phyloP scores from a whole-genome alignment of 306 rosid species.

The Leucaena leucocephala region DNA sequence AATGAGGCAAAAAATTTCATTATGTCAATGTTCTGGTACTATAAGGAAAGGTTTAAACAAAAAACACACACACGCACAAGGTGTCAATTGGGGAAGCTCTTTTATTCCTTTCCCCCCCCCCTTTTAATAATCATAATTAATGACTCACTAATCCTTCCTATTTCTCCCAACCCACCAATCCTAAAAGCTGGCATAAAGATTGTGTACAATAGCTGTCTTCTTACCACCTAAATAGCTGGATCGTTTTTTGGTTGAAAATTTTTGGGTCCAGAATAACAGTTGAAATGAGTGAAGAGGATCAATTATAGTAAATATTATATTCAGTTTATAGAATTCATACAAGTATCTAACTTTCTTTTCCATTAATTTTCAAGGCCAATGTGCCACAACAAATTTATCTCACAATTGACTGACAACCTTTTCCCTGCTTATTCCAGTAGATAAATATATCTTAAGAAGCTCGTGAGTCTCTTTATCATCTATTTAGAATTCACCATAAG shows the following conservation, averaged over 20 bases:
- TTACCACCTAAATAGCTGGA: background rate
- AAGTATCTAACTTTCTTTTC: background rate
- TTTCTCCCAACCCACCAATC: background rate
- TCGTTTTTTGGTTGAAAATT: background rate
- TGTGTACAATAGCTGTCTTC: background rate
- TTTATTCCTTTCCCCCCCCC: no score
- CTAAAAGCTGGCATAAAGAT: background rate
- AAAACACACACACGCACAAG: no score
- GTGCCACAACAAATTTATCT: background rate
- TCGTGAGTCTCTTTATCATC: constrained; percentile 20
- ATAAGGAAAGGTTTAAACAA: no score
- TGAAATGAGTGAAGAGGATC: background rate
- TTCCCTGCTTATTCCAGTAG: background rate
- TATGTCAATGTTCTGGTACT: background rate
- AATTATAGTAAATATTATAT: background rate
- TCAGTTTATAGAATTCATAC: background rate
- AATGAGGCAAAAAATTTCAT: background rate
- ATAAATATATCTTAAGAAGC: background rate
- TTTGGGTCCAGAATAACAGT: background rate
- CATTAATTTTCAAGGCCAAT: background rate
- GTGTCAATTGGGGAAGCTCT: no score
- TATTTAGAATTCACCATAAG: constrained; percentile 29
- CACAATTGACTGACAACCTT: background rate
- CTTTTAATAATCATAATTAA: background rate
- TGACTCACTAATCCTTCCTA: background rate